Evolutionary conservation across 23 red algal genomes (phyloP), one percentile per base, ranked within the genome.

Genomic region (Gracilaria gracilis): DNA sequence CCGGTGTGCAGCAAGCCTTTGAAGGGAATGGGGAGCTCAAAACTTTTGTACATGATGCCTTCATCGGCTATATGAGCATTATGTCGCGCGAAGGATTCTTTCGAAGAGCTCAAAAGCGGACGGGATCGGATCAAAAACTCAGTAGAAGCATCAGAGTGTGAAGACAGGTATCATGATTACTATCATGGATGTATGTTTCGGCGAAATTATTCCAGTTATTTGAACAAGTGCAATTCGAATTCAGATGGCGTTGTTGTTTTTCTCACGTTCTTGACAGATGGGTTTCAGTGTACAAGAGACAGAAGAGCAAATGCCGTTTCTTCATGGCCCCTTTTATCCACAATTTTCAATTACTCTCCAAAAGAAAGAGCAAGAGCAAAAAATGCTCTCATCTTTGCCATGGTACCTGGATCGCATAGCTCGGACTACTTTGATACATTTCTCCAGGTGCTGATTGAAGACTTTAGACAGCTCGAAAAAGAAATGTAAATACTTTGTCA

Each of bases 381-480:
- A 39, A 78, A 78, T 19, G 38, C 40, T 3, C 12, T 78, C 1
- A 47, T 78, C 19, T 47, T 54, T 29, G 73, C 7, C 6, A 38
- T 78, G 1, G 12, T 78, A 1, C 73, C 73, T 27, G 73, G 73
- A 14, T 49, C 36, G 4, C 73, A 78, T 54, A 39, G 25, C 38
- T 54, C 73, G 49, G 34, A 47, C 5, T 80, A 80, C 48, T 80
- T 80, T 11, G 76, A 80, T 24, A 80, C 76, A 24, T 80, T 57
- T 37, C 36, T 80, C 0, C n/a, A 34, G 20, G 49, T 24, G 31
- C 19, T 80, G 1, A 9, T 80, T 19, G 19, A 24, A 4, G 76
- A 80, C 27, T 36, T 80, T 7, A 57, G 23, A 61, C 38, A n/a
- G 16, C 48, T 80, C n/a, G 76, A 80, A 39, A 80, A 57, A 13